Conservation (phyloP, 163 green algal species). For the Scenedesmus sp. region DNA sequence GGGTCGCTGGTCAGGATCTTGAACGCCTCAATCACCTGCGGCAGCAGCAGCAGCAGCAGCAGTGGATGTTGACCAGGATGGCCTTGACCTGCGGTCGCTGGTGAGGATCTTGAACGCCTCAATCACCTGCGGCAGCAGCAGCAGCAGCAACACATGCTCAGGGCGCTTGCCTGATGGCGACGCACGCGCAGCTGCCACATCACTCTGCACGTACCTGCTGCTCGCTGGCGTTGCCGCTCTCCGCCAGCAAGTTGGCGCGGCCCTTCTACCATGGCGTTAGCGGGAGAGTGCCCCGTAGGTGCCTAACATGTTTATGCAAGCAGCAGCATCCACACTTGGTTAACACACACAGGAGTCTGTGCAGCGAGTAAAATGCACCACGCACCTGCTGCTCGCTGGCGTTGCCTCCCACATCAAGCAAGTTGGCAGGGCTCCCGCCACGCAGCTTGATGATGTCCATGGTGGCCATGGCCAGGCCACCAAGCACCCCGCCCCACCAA, state of each 20-base stretch:
- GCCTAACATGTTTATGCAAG: too few species aligned
- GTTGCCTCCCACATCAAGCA: slow-evolving; percentile 97
- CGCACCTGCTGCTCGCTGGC: slow-evolving; percentile 70
- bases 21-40: slow-evolving; percentile 92
- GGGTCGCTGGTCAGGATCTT: slow-evolving; percentile 95
- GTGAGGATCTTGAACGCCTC: slow-evolving; percentile 98
- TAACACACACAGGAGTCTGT: too few species aligned
- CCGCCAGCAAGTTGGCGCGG: slow-evolving; percentile 99
- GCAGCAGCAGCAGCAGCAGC: too few species aligned
- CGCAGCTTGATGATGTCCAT: slow-evolving; percentile 99
- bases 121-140: slow-evolving; percentile 81
- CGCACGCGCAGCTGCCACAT: background rate
- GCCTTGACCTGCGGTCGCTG: slow-evolving; percentile 95
- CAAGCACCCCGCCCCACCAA: too few species aligned
- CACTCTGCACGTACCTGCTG: background rate
- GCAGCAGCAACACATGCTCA: slow-evolving; percentile 99
- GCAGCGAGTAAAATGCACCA: too few species aligned
- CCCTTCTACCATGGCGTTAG: slow-evolving; percentile 1
- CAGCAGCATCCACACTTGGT: too few species aligned
- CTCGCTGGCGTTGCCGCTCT: slow-evolving; percentile 92
- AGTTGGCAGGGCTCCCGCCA: slow-evolving; percentile 96
- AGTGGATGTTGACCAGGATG: slow-evolving; percentile 99
- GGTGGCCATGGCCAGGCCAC: slow-evolving; percentile 94
- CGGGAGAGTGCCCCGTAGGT: too few species aligned
- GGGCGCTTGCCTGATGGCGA: slow-evolving; percentile 96